Evolutionary conservation across 2,329 filamentous ascomycete genomes (phyloP).

Genomic region (Furcasterigmium furcatum): DNA sequence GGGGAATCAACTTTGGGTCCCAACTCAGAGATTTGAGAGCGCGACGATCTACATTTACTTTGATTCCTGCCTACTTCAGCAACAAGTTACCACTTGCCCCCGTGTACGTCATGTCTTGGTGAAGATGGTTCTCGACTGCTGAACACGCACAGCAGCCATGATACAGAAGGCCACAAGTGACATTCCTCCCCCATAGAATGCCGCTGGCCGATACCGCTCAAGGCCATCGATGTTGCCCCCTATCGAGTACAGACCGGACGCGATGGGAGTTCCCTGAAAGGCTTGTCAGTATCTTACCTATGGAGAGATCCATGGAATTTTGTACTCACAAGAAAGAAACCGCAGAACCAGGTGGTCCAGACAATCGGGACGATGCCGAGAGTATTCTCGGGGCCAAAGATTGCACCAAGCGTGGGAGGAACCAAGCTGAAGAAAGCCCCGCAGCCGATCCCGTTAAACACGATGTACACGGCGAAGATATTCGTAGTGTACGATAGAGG

Average conservation of each 20-base stretch:
- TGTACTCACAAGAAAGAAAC: conserved; percentile 20
- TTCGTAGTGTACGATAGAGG: conserved; percentile 18
- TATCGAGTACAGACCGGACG: conserved; percentile 19
- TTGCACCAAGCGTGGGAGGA: conserved; percentile 15
- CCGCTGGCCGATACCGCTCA: conserved; percentile 17
- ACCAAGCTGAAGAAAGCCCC: conserved; percentile 24
- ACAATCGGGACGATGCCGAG: conserved; percentile 20
- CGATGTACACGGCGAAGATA: conserved; percentile 16
- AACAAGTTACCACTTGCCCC: too few species aligned
- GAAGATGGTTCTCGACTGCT: neutral
- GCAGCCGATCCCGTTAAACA: conserved; percentile 22
- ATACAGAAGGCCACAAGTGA: conserved; percentile 11
- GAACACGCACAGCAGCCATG: neutral
- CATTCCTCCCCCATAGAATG: conserved; percentile 21
- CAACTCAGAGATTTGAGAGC: too few species aligned
- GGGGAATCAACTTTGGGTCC: too few species aligned
- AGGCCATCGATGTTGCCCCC: conserved; percentile 12
- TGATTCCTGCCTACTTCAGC: too few species aligned
- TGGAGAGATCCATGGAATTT: too few species aligned
- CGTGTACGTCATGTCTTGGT: too few species aligned
- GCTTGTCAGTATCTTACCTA: neutral
- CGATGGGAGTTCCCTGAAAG: conserved; percentile 20
- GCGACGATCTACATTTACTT: too few species aligned
- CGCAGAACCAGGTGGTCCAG: conserved; percentile 22
- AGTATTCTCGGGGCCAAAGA: conserved; percentile 18